Percentiles rank a stretch among this genome's conserved stretches.
Evolutionary conservation across 345 rosid species (phyloP).

Genomic region (Cardamine occulta): DNA sequence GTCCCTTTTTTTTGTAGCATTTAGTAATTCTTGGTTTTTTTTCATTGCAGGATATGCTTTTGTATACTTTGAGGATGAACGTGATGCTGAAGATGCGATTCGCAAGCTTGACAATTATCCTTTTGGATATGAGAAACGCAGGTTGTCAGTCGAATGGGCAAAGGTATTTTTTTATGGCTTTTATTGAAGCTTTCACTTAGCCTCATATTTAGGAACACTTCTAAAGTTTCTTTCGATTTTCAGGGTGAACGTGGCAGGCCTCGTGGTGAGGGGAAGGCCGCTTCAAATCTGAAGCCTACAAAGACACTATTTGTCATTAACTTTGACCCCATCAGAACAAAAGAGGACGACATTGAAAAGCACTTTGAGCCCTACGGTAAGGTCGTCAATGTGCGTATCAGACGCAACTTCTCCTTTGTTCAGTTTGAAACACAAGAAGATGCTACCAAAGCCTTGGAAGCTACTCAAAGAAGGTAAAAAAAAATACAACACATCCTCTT

Average conservation of each 20-base stretch:
- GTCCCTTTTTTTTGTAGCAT: constrained; percentile 27
- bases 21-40: constrained; percentile 41
- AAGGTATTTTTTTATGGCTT: constrained; percentile 49
- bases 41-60: constrained; percentile 82
- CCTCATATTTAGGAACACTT: background rate
- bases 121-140: constrained; percentile 75
- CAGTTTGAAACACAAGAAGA: constrained; percentile 86
- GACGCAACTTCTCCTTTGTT: constrained; percentile 82
- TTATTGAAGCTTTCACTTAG: background rate
- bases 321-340: constrained; percentile 73
- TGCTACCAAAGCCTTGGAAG: constrained; percentile 80
- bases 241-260: constrained; percentile 74
- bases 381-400: constrained; percentile 66
- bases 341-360: constrained; percentile 62
- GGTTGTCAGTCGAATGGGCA: constrained; percentile 80
- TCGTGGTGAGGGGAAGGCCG: constrained; percentile 55
- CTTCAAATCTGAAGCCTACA: constrained; percentile 68
- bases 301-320: constrained; percentile 84
- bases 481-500: background rate
- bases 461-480: constrained; percentile 68
- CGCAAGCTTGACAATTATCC: constrained; percentile 64
- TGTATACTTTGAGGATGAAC: constrained; percentile 84
- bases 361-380: constrained; percentile 84
- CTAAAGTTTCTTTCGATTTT: constrained; percentile 7
- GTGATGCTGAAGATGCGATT: constrained; percentile 84